Evolutionary conservation across 1,284 basidiomycete genomes (phyloP), one percentile per base, ranked within the genome.

Genomic region (Heterobasidion parviporum): DNA sequence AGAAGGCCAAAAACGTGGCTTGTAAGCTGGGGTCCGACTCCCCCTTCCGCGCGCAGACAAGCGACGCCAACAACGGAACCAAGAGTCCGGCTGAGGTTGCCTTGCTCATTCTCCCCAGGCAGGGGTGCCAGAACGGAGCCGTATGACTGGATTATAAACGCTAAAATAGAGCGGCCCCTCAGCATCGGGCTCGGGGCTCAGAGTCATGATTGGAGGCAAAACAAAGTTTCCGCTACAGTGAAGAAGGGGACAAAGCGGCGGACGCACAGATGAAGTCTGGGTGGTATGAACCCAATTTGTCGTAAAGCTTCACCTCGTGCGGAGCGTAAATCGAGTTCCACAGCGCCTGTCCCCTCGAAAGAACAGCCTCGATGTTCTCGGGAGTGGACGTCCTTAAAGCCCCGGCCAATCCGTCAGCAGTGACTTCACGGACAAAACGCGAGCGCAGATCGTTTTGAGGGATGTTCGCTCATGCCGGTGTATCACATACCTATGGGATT

Each of bases 291-390:
- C 81, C 83, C 60, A 99, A 82, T 74, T 97, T 98, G 70, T 82
- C 73, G 71, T 94, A 80, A 64, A 99, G 85, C 74, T 97, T 98
- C 71, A 82, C 81, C 65, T 83, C 84, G 74, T 94, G 88, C 61
- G 94, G 94, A 64, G 83, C 76, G 74, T 99, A 99, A 71, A 99
- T 95, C 59, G 86, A 85, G 68, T 89, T 81, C 93, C 95, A 99
- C 59, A 96, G 76, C 48, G 72, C 75, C 65, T 72, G 78, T 53
- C 91, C 91, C 63, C 87, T 82, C 65, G 74, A 71, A 66, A 82
- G 67, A 62, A 85, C 83, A 65, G 80, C 73, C 69, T 85, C 77
- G 65, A 91, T 78, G 72, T 85, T 89, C 60, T 81, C 75, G 59
- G 80, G 51, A 46, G 46, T 48, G 51, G 15, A 41, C 12, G 46